These are phyloP conservation scores for Centaurea solstitialis DNA, from an alignment of 129 eudicot species.

Conservation along the genomic window DNA sequence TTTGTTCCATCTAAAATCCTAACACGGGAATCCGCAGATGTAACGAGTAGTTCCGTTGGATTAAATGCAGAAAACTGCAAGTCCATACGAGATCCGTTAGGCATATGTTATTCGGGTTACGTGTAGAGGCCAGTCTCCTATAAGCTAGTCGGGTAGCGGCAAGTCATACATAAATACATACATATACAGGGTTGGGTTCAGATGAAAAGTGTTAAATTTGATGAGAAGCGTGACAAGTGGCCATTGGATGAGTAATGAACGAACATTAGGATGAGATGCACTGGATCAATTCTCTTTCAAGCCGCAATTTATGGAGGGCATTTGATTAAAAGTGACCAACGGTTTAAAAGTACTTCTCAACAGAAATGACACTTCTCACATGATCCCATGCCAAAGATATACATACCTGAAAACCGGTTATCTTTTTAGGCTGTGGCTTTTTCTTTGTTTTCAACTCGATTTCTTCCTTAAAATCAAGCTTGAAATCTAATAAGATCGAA, in stretches of 20 bases:
- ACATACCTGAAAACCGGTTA: conserved; percentile 82
- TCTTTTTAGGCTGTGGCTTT: conserved; percentile 65
- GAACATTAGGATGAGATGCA: too few relatives aligned
- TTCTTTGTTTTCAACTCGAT: conserved; percentile 63
- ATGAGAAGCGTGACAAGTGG: too few relatives aligned
- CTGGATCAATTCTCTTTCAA: too few relatives aligned
- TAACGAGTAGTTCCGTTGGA: conserved; percentile 73
- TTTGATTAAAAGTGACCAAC: too few relatives aligned
- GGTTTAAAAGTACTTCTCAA: too few relatives aligned
- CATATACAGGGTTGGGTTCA: too few relatives aligned
- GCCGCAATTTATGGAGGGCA: too few relatives aligned
- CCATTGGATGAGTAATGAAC: too few relatives aligned
- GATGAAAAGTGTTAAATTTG: too few relatives aligned
- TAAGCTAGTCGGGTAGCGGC: background rate
- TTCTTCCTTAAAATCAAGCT: conserved; percentile 59
- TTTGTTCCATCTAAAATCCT: conserved; percentile 63
- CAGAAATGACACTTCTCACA: too few relatives aligned
- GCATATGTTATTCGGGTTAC: background rate
- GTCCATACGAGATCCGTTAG: conserved; percentile 8
- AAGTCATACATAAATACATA: background rate
- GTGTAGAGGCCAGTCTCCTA: background rate
- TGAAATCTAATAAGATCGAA: conserved; percentile 51
- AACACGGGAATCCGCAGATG: conserved; percentile 82
- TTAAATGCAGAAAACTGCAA: conserved; percentile 63
- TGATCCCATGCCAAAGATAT: too few relatives aligned